A percentile compares a stretch with the other conserved stretches of the same genome.
Evolutionary conservation across 371 early-diverging fungal genomes (phyloP).

Genomic region (Mucor lusitanicus): DNA sequence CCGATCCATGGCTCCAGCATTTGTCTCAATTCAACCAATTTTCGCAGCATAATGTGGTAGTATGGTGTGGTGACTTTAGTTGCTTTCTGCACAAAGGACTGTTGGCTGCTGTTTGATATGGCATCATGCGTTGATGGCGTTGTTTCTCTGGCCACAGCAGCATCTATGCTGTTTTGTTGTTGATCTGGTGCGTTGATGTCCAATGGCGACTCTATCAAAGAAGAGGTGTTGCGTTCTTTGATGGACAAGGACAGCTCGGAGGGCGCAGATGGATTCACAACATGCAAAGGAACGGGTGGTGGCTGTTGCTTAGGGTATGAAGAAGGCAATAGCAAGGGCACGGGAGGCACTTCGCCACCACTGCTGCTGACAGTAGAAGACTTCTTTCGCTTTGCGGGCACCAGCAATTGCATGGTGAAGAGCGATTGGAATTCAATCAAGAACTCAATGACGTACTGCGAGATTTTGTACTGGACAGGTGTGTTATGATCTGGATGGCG

Average conservation of each 20-base stretch:
- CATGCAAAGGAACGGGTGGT: slow-evolving; percentile 11
- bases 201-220: slow-evolving; percentile 11
- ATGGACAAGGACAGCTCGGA: not conserved
- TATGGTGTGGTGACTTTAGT: not conserved
- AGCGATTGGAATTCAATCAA: slow-evolving; percentile 54
- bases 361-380: not conserved
- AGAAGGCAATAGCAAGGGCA: slow-evolving; percentile 21
- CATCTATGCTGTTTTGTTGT: not conserved
- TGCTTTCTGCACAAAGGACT: slow-evolving; percentile 1
- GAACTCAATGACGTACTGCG: slow-evolving; percentile 56
- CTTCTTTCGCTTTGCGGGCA: not conserved
- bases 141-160: not conserved
- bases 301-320: not conserved
- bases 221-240: not conserved
- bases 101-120: not conserved
- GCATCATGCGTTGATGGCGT: not conserved
- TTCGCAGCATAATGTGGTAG: not conserved
- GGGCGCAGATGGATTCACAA: slow-evolving; percentile 13
- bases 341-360: slow-evolving; percentile 6
- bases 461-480: slow-evolving; percentile 60
- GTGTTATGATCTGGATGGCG: slow-evolving; percentile 56
- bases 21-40: not conserved
- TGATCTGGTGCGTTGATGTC: not conserved
- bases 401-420: slow-evolving; percentile 34
- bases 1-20: slow-evolving; percentile 12